Percentiles rank a stretch among this genome's conserved stretches.
Conservation (phyloP, 2,329 filamentous ascomycete genomes). For the Clonostachys solani region DNA sequence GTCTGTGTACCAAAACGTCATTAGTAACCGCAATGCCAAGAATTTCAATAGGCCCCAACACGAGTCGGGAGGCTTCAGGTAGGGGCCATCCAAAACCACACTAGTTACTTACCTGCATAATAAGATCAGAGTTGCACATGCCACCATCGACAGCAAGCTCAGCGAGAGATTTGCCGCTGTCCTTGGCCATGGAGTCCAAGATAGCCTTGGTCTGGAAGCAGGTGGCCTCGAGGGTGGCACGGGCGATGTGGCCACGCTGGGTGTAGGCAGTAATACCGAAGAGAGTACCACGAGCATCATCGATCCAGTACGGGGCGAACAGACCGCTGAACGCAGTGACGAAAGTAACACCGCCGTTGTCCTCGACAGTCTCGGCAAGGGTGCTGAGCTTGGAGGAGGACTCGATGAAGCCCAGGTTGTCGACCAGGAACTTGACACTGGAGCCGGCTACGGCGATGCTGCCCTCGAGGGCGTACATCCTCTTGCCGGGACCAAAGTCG, state of each 20-base stretch:
- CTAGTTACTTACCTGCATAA: conserved; percentile 55
- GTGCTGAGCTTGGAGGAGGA: conserved; percentile 37
- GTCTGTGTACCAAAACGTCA: conserved; percentile 27
- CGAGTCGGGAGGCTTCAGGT: not conserved
- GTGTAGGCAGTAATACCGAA: conserved; percentile 77
- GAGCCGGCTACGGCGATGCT: conserved; percentile 74
- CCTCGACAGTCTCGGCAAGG: conserved; percentile 43
- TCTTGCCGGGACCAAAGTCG: conserved; percentile 62
- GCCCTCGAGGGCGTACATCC: conserved; percentile 72
- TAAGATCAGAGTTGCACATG: conserved; percentile 76
- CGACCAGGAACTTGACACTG: conserved; percentile 64
- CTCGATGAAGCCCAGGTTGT: conserved; percentile 53
- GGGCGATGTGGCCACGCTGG: conserved; percentile 70
- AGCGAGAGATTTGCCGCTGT: conserved; percentile 65
- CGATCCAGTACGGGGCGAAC: conserved; percentile 83
- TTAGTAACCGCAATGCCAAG: not conserved
- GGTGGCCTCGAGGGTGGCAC: conserved; percentile 75
- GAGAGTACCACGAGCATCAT: conserved; percentile 76
- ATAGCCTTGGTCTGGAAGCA: conserved; percentile 84
- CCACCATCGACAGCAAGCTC: conserved; percentile 76
- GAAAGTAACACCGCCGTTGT: conserved; percentile 73
- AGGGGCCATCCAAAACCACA: no score
- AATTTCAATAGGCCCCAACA: not conserved
- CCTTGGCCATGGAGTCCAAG: conserved; percentile 75
- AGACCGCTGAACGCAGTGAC: conserved; percentile 79